Evolutionary conservation across 306 rosid genomes (phyloP).

Genomic region (Crotalaria pallida): DNA sequence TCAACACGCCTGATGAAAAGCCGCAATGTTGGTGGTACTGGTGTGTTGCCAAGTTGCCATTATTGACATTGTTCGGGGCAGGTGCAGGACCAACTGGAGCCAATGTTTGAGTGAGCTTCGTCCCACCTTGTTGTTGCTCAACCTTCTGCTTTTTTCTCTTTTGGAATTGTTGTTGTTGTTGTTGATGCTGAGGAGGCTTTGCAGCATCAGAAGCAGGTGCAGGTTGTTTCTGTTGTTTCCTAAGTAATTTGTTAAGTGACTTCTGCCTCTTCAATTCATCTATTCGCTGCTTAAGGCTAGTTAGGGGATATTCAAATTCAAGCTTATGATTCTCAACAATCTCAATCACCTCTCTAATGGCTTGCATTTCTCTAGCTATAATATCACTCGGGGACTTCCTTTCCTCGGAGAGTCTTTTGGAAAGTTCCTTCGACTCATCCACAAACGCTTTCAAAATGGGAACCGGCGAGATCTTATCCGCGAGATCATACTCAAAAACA

Average conservation of each 20-base stretch:
- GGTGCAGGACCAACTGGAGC: slow-evolving; percentile 36
- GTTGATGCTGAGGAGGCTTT: slow-evolving; percentile 28
- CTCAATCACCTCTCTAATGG: slow-evolving; percentile 59
- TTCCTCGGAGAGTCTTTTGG: slow-evolving; percentile 42
- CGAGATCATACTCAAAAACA: slow-evolving; percentile 57
- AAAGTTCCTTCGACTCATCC: slow-evolving; percentile 44
- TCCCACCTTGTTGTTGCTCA: slow-evolving; percentile 32
- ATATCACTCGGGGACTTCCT: slow-evolving; percentile 60
- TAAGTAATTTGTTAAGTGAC: too few relatives aligned
- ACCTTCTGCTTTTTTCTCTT: too few relatives aligned
- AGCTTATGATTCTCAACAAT: slow-evolving; percentile 62
- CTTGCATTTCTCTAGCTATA: slow-evolving; percentile 58
- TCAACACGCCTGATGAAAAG: slow-evolving; percentile 46
- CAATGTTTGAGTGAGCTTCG: slow-evolving; percentile 42
- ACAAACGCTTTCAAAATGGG: slow-evolving; percentile 59
- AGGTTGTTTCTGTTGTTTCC: too few relatives aligned
- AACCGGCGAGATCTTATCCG: slow-evolving; percentile 63
- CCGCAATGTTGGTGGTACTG: slow-evolving; percentile 44
- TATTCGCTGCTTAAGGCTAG: slow-evolving; percentile 51
- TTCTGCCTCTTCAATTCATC: slow-evolving; percentile 40
- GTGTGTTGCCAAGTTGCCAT: slow-evolving; percentile 20
- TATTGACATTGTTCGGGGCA: slow-evolving; percentile 20
- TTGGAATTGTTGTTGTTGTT: neutral
- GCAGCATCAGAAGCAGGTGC: slow-evolving; percentile 37
- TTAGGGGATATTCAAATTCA: slow-evolving; percentile 53